Evolutionary conservation across 1,139 yeast genomes (phyloP), one percentile per base, ranked within the genome.

Genomic region (Hyphopichia burtonii): DNA sequence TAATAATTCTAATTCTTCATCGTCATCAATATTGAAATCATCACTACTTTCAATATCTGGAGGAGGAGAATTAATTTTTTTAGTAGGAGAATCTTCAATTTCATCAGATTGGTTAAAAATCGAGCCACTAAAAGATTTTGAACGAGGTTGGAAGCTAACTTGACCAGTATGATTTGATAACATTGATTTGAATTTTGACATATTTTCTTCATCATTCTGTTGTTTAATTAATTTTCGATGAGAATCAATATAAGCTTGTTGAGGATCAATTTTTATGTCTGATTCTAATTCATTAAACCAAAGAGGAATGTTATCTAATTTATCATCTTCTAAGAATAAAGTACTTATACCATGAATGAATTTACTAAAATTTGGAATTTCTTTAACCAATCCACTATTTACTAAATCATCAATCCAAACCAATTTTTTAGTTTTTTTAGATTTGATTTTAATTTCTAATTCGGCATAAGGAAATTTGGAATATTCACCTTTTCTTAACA

Each of bases 211-310:
- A 42, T 76, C 79, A 41, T 66, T 68, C 41, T 76, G 72, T 40
- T 61, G 55, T 42, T 68, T 67, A 41, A 70, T 61, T 41, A 65
- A 54, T 49, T 69, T 73, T 41, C 61, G 62, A 49, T 70, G 68
- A 48, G 76, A 76, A 48, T 80, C 81, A 45, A 78, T 81, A 53
- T 80, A 82, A 1, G 89, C 89, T 53, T 82, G 86, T 50, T 80
- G 81, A 16, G 94, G 94, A 53, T 85, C 85, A 49, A 78, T 78
- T 52, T 88, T 78, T 51, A 86, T 83, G 56, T 86, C 96, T 31
- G 63, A 56, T 58, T 93, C 98, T 54, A 93, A 71, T 49, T 91
- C 97, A 48, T 94, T 89, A 53, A 89, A 76, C 99, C 99, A 93
- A 63, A 89, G 86, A 41, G 99, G 99, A 50, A 93, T 73, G 49